Conservation (phyloP, 2,329 filamentous ascomycete species). For the Sporothrix pallida region DNA sequence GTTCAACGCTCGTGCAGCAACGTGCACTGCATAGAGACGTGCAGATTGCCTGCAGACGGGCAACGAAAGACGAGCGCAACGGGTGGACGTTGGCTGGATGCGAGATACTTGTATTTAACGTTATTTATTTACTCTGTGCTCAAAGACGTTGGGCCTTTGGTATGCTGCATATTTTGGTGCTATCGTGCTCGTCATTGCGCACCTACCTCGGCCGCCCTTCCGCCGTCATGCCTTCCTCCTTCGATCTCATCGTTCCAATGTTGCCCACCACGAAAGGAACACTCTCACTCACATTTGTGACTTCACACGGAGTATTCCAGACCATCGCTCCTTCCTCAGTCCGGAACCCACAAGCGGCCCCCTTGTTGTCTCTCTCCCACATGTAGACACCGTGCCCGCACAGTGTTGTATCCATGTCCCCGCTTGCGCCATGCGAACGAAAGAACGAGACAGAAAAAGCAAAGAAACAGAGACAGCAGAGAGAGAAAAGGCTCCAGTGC, state of each 20-base stretch:
- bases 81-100: background rate
- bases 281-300: background rate
- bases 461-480: background rate
- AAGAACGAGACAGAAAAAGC: background rate
- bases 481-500: background rate
- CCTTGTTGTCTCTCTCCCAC: background rate
- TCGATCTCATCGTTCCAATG: conserved; percentile 5
- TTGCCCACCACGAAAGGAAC: background rate
- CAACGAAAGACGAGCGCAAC: background rate
- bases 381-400: conserved; percentile 32
- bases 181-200: background rate
- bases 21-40: conserved; percentile 26
- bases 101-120: background rate
- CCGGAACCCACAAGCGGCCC: background rate
- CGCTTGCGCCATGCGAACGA: conserved; percentile 12
- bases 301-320: conserved; percentile 3
- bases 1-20: conserved; percentile 19
- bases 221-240: conserved; percentile 9
- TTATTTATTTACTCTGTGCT: conserved; percentile 4
- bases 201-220: background rate
- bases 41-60: conserved; percentile 21
- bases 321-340: background rate
- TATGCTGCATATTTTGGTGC: too few species aligned
- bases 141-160: background rate
- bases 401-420: conserved; percentile 28